Conservation (phyloP, 2,329 filamentous ascomycete species). For the Pseudogymnoascus verrucosus region DNA sequence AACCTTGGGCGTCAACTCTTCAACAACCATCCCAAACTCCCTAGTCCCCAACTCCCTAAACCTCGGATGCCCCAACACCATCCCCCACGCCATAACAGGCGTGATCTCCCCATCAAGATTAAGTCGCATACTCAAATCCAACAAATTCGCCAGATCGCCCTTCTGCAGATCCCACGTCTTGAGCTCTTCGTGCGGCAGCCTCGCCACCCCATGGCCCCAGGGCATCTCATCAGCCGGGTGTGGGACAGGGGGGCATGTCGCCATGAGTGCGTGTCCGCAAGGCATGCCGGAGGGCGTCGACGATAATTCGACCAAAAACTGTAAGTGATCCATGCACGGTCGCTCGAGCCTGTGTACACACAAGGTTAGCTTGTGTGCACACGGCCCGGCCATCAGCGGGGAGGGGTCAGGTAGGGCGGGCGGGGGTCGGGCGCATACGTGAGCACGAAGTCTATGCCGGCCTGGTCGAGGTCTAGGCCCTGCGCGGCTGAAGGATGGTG, state of each 20-base stretch:
- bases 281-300: constrained; percentile 55
- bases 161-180: constrained; percentile 75
- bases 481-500: not conserved
- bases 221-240: constrained; percentile 35
- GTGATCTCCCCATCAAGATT: constrained; percentile 87
- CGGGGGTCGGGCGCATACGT: constrained; percentile 57
- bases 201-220: constrained; percentile 37
- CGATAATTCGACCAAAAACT: constrained; percentile 53
- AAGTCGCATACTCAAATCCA: constrained; percentile 75
- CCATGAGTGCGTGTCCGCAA: constrained; percentile 90
- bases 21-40: constrained; percentile 65
- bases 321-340: constrained; percentile 87
- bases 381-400: not conserved
- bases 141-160: constrained; percentile 68
- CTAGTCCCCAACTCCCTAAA: constrained; percentile 55
- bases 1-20: constrained; percentile 70
- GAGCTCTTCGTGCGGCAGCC: constrained; percentile 12
- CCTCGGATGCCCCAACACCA: constrained; percentile 64
- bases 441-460: constrained; percentile 84
- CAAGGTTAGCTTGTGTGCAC: constrained; percentile 35
- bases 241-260: constrained; percentile 70
- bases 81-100: constrained; percentile 89
- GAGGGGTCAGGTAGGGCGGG: not conserved
- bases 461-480: constrained; percentile 64
- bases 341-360: constrained; percentile 65